Evolutionary conservation across 257 asterid genomes (phyloP), one percentile per base, ranked within the genome.

Genomic region (Solanum paucissectum): DNA sequence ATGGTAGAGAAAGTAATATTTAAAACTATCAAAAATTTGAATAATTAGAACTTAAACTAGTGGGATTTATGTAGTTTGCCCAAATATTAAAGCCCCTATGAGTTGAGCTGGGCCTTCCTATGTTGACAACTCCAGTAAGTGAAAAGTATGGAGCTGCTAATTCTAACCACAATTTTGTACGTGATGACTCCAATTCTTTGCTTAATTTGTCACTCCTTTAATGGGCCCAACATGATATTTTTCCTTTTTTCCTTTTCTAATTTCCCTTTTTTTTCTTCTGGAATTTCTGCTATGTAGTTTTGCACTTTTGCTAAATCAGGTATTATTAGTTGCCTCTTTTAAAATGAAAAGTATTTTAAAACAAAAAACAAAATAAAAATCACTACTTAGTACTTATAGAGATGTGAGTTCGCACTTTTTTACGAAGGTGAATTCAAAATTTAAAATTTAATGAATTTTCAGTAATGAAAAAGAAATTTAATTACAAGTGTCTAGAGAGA

Each of bases 331-430:
- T 68, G 23, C 33, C 75, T 6, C 5, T 4, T 29, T 69, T 27
- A 29, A 69, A 13, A 69, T 2, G 2, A 6, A 29, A 13, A 3
- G 2, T 25, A 4, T 5, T 64, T 64, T 64, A 10, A 10, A 11
- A 64, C 12, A 5, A 3, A 69, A 6, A 12, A 33, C 3, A 32
- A 32, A 32, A 32, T 32, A 42, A 42, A 2, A 5, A 36, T 23
- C 2, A 23, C 5, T 1, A 2, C 11, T 5, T 74, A 5, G 21
- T 49, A 49, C 21, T 16, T 49, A 5, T 16, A 46, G 60, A 49
- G 0, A 49, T 5, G 23, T 49, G 9, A 5, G 3, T 49, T 49
- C 1, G 0, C 8, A 1, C 0, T 5, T 49, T 0, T 49, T 52
- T 52, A 16, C 3, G 1, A 49, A 14, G 8, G 60, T 16, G 9